Conservation (phyloP, 2,329 filamentous ascomycete genomes). For the Colletotrichum aenigma region DNA sequence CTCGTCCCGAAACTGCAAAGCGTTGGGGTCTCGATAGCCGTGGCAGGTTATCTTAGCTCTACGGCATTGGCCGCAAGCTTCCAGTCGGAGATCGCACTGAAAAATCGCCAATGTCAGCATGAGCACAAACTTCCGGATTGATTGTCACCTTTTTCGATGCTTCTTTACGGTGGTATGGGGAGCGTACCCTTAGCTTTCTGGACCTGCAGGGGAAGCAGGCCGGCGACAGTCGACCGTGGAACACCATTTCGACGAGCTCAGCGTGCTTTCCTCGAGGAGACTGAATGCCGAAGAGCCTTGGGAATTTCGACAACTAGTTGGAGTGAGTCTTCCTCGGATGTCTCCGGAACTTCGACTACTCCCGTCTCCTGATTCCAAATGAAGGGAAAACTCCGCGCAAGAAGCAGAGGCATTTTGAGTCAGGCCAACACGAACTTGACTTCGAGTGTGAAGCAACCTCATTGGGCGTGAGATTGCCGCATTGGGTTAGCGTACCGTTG, state of each 20-base stretch:
- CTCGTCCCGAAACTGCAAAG: slow-evolving; percentile 27
- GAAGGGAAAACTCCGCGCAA: not conserved
- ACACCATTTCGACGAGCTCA: slow-evolving; percentile 21
- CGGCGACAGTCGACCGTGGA: slow-evolving; percentile 23
- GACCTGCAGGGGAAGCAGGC: slow-evolving; percentile 28
- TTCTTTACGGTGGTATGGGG: no score
- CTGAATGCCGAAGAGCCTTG: not conserved
- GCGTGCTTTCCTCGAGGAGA: not conserved
- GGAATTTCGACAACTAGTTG: not conserved
- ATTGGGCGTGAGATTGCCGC: not conserved
- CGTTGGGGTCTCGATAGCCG: slow-evolving; percentile 27
- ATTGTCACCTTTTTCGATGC: not conserved
- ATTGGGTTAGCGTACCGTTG: not conserved
- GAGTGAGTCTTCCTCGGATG: not conserved
- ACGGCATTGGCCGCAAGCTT: slow-evolving; percentile 27
- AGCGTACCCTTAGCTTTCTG: slow-evolving; percentile 25
- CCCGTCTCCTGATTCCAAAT: not conserved
- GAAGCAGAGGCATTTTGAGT: not conserved
- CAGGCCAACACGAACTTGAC: not conserved
- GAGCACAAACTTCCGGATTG: not conserved
- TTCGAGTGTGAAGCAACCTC: not conserved
- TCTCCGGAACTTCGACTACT: not conserved
- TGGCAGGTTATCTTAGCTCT: slow-evolving; percentile 26
- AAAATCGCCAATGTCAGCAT: not conserved
- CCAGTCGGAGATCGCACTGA: slow-evolving; percentile 24